Evolutionary conservation across 169 alveolate species (phyloP), one percentile per base, ranked within the genome.

Genomic region (Eimeria sp.): DNA sequence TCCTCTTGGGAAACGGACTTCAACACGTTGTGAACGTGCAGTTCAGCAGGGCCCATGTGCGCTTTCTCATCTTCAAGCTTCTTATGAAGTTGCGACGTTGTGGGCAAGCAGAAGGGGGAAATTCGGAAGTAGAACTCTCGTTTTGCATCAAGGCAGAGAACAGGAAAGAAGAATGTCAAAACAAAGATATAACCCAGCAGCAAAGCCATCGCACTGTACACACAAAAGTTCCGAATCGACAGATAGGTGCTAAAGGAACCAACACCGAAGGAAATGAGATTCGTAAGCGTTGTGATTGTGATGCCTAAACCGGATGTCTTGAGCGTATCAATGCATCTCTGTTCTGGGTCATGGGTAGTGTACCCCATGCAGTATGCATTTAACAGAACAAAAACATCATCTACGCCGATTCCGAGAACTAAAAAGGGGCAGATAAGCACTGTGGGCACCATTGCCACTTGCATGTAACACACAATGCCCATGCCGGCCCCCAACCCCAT

Each of bases 391-490:
- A 97, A 97, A 47, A 97, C 83, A 63, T 97, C 97, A 92, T 97
- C 98, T 40, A 95, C 97, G 27, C 98, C 98, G 40, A 97, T 97
- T 9, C 98, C 98, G 92, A 97, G 94, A 18, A 97, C 96, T 40
- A 97, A 95, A 92, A 97, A 97, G 5, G 98, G 98, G 27, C 97
- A 92, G 40, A 97, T 97, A 25, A 97, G 87, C 5, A 96, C 98
- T 1, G 98, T 97, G 45, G 98, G 98, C 45, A 97, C 98, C 93
- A 97, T 96, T 0, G 97, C 96, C 88, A 97, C 96, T 13, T 98
- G 97, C 88, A 97, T 89, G 76, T 92, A 96, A 2, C 97, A 83
- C 93, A 94, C 96, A 9, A 96, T 25, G 34, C 98, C 98, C 97
- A 97, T 95, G 65, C 98, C 98, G 20, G 97, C 97, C 34, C 97